A percentile compares a stretch with the other conserved stretches of the same genome.
Evolutionary conservation across 805 yeast species (phyloP).

Genomic region (Kluyveromyces dobzhanskii): DNA sequence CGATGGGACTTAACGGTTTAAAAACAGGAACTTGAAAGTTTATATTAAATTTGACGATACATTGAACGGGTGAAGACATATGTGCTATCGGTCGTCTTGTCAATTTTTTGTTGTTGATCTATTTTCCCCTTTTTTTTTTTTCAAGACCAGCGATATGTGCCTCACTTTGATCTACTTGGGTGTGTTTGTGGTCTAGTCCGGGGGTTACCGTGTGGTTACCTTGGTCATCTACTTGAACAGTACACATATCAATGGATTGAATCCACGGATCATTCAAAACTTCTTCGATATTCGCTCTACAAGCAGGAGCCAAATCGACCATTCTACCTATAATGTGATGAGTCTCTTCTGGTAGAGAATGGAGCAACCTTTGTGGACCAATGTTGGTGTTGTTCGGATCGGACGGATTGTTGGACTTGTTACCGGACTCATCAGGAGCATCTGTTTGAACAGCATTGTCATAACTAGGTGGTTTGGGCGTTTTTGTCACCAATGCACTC

Average conservation of each 20-base stretch:
- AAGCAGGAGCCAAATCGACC: conserved; percentile 83
- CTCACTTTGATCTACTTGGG: conserved; percentile 84
- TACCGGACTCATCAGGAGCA: conserved; percentile 8
- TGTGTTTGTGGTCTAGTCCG: conserved; percentile 66
- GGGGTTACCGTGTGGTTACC: conserved; percentile 32
- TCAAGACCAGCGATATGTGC: conserved; percentile 94
- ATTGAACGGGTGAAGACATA: no score
- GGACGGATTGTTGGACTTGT: conserved; percentile 21
- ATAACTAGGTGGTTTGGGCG: conserved; percentile 41
- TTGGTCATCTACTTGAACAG: conserved; percentile 36
- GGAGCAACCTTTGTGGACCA: conserved; percentile 65
- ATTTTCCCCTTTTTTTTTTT: conserved; percentile 50
- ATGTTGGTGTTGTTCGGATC: conserved; percentile 54
- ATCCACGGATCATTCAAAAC: conserved; percentile 70
- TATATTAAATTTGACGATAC: no score
- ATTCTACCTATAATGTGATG: conserved; percentile 61
- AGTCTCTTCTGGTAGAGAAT: conserved; percentile 63
- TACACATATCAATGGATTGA: conserved; percentile 57
- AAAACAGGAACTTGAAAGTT: no score
- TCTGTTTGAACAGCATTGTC: conserved; percentile 16
- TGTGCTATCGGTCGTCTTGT: no score
- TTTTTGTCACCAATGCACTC: conserved; percentile 48
- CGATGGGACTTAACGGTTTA: no score
- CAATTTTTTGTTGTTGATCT: not conserved
- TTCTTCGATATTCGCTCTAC: conserved; percentile 74